Evolutionary conservation across 179 eudicot genomes (phyloP).

Genomic region (Silene noctiflora): DNA sequence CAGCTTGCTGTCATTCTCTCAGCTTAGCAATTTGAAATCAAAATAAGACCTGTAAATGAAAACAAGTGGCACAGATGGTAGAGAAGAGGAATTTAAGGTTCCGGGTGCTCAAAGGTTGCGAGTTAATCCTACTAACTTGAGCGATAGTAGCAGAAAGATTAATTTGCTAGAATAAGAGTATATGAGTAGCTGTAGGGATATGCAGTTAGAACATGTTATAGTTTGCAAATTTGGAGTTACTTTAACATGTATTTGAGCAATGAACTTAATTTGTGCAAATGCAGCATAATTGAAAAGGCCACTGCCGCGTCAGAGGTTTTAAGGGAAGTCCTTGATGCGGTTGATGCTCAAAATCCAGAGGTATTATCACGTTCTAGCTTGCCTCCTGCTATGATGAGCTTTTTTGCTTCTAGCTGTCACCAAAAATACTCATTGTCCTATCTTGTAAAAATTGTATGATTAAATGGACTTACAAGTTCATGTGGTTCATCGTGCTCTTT

Average conservation of each 20-base stretch:
- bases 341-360: constrained; percentile 71
- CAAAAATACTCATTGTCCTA: background rate
- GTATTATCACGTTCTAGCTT: constrained; percentile 28
- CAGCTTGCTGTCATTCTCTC: background rate
- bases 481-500: background rate
- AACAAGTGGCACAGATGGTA: background rate
- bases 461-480: background rate
- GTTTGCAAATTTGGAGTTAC: background rate
- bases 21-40: background rate
- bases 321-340: constrained; percentile 87
- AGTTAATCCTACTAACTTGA: background rate
- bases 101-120: background rate
- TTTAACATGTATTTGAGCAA: background rate
- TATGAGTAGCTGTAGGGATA: background rate
- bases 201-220: background rate
- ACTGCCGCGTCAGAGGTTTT: constrained; percentile 77
- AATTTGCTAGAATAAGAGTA: background rate
- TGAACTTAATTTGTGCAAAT: background rate
- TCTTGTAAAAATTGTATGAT: background rate
- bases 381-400: background rate
- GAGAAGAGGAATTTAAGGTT: constrained; percentile 1
- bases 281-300: constrained; percentile 91
- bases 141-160: background rate
- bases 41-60: background rate
- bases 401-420: constrained; percentile 5